Evolutionary conservation across 129 eudicot species (phyloP), one percentile per base, ranked within the genome.

Genomic region (Oenanthe sinensis): DNA sequence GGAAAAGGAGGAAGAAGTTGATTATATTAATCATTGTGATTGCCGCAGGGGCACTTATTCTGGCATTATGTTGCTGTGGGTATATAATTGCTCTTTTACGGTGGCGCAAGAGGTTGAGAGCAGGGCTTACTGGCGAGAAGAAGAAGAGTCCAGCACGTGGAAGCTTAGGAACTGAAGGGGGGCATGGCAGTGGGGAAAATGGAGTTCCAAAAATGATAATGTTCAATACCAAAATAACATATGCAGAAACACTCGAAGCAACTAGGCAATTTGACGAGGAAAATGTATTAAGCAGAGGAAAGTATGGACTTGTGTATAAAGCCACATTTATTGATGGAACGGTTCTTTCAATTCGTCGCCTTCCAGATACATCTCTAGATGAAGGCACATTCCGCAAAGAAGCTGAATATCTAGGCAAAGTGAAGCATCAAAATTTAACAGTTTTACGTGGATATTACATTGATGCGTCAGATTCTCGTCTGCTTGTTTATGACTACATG

Each of bases 401-500:
- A 89, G 94, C 96, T 9, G 98, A 93, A 28, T 81, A 86, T 36
- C 85, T 90, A 5, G 97, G 98, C 48, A 90, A 89, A 58, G 91
- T 93, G 17, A 93, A 82, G 49, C 98, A 93, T 47, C 89, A 94
- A 69, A 93, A 93, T 49, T 54, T 93, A 68, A 93, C 98, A 6
- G 98, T 93, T 63, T 87, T 93, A 17, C 92, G 98, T 11, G 98
- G 98, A n/a, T 93, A 93, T 54, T 93, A 89, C 10, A 89, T 90
- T 5, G 92, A 89, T 33, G 91, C 90, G 11, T 86, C 98, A 1
- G 91, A 93, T 76, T 82, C 83, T 12, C 84, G 98, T 6, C 87
- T 93, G n/a, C 88, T 93, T 13, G 89, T 93, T 5, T 93, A 89
- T 70, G 98, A 93, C 81, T 93, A 92, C 89, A 92, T 92, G 98